Percentiles rank a stretch among this genome's conserved stretches.
Evolutionary conservation across 352 stramenopile genomes (phyloP).

Genomic region (Phytophthora tubulina): DNA sequence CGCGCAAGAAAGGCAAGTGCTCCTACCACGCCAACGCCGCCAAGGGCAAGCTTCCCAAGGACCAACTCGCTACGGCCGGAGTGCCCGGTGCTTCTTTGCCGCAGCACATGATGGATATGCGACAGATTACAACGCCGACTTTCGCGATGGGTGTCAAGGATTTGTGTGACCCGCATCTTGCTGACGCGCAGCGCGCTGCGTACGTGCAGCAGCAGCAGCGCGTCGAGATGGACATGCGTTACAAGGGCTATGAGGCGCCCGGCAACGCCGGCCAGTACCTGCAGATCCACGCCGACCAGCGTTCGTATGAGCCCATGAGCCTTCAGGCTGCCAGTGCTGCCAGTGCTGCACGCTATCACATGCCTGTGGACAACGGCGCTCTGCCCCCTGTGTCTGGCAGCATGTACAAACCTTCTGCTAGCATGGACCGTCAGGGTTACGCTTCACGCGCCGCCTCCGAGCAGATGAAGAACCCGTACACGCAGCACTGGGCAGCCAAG

Average conservation of each 20-base stretch:
- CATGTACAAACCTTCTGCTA: slow-evolving; percentile 54
- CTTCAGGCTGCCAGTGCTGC: slow-evolving; percentile 44
- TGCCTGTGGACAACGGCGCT: slow-evolving; percentile 51
- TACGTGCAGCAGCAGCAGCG: slow-evolving; percentile 68
- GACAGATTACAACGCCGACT: slow-evolving; percentile 76
- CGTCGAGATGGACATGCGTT: slow-evolving; percentile 78
- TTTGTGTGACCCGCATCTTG: slow-evolving; percentile 41
- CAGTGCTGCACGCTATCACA: slow-evolving; percentile 56
- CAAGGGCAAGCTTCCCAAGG: slow-evolving; percentile 75
- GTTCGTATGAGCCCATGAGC: slow-evolving; percentile 78
- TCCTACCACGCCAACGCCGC: slow-evolving; percentile 84
- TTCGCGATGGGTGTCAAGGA: slow-evolving; percentile 65
- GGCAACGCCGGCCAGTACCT: slow-evolving; percentile 66
- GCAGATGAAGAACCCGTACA: slow-evolving; percentile 66
- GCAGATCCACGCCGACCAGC: slow-evolving; percentile 78
- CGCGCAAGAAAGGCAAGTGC: slow-evolving; percentile 89
- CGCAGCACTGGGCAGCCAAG: slow-evolving; percentile 73
- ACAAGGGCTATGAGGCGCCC: slow-evolving; percentile 73
- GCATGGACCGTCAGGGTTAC: slow-evolving; percentile 54
- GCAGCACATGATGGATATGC: slow-evolving; percentile 86
- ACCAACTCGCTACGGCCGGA: slow-evolving; percentile 39
- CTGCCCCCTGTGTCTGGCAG: slow-evolving; percentile 58
- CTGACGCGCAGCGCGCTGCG: slow-evolving; percentile 54
- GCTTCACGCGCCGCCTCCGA: slow-evolving; percentile 33
- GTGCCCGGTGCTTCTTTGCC: slow-evolving; percentile 36